These are phyloP conservation scores for Pseudocercospora crystallina DNA, from an alignment of 2,329 filamentous ascomycete species.

Conservation along the genomic window DNA sequence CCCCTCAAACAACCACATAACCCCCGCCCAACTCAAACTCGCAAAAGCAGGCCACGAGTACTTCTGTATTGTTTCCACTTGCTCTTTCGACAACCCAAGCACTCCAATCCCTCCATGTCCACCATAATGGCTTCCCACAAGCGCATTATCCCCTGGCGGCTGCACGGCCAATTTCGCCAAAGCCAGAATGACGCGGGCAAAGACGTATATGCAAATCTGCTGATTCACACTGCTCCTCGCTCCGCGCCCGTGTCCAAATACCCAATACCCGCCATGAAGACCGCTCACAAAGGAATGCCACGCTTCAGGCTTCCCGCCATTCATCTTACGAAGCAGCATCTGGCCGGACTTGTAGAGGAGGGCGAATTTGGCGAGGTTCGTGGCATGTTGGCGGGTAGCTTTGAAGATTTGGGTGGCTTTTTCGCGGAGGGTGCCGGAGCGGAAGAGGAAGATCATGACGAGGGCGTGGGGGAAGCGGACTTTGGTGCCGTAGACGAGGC, in stretches of 20 bases:
- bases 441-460: conserved; percentile 97
- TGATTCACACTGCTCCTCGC: conserved; percentile 72
- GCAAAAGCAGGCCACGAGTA: conserved; percentile 94
- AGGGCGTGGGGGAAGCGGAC: conserved; percentile 97
- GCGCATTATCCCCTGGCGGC: conserved; percentile 45
- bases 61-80: conserved; percentile 45
- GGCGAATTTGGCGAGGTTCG: conserved; percentile 88
- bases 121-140: conserved; percentile 39
- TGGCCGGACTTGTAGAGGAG: conserved; percentile 84
- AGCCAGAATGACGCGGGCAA: conserved; percentile 83
- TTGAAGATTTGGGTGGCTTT: conserved; percentile 76
- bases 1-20: conserved; percentile 94
- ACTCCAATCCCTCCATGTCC: conserved; percentile 43
- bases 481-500: conserved; percentile 93
- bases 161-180: conserved; percentile 80
- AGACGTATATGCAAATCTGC: conserved; percentile 98
- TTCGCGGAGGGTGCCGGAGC: conserved; percentile 75
- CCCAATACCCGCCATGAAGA: conserved; percentile 83
- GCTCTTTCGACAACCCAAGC: conserved; percentile 40
- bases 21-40: conserved; percentile 81
- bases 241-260: conserved; percentile 80
- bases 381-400: conserved; percentile 86
- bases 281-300: conserved; percentile 87
- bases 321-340: conserved; percentile 63
- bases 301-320: conserved; percentile 61